A percentile compares a stretch with the other conserved stretches of the same genome.
phyloP scores from a whole-genome alignment of 345 rosid genomes.

The Arabis alpina region DNA sequence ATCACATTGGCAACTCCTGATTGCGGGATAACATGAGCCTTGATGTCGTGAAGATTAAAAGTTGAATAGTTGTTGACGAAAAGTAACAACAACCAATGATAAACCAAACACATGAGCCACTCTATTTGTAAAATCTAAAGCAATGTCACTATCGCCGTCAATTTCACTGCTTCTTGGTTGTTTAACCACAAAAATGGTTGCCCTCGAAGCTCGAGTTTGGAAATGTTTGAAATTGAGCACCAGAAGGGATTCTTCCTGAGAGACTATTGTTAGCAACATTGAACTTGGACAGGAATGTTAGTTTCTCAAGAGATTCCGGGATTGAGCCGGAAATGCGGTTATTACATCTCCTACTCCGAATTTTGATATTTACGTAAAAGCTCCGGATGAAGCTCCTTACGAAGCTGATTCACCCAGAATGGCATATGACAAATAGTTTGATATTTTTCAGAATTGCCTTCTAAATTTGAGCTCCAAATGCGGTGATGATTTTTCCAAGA shows the following conservation, averaged over 20 bases:
- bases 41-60: background rate
- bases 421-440: no score
- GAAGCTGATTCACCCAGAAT: no score
- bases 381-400: no score
- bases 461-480: no score
- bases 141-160: background rate
- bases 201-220: slow-evolving; percentile 76
- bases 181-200: slow-evolving; percentile 57
- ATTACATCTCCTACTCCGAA: no score
- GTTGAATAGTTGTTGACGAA: background rate
- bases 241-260: slow-evolving; percentile 52
- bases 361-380: no score
- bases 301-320: slow-evolving; percentile 38
- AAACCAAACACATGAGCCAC: slow-evolving; percentile 19
- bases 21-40: no score
- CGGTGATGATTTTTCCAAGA: no score
- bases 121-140: slow-evolving; percentile 45
- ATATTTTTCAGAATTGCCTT: no score
- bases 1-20: no score
- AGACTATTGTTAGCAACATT: slow-evolving; percentile 59
- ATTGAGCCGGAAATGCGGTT: slow-evolving; percentile 46
- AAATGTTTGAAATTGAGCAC: slow-evolving; percentile 65
- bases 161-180: background rate
- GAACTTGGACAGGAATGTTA: slow-evolving; percentile 54
- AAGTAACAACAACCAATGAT: background rate